phyloP scores from a whole-genome alignment of 2,329 filamentous ascomycete genomes.

The Elsinoe necatrix region DNA sequence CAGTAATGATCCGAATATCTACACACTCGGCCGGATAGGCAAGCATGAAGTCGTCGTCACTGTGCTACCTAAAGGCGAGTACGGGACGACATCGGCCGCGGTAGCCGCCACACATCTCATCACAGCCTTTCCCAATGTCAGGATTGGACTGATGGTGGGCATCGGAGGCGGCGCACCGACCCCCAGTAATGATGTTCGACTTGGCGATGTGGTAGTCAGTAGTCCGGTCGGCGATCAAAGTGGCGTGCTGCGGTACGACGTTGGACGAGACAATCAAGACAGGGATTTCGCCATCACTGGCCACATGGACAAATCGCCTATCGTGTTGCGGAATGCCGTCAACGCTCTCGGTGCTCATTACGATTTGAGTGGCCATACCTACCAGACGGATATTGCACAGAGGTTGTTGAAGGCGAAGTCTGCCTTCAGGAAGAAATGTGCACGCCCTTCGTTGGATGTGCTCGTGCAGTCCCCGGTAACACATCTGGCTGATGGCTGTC shows the following conservation, averaged over 20 bases:
- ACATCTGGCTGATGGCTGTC: too few relatives aligned
- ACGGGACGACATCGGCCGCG: constrained; percentile 17
- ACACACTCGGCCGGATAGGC: constrained; percentile 16
- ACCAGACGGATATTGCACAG: background rate
- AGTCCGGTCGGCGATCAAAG: constrained; percentile 17
- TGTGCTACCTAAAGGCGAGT: constrained; percentile 18
- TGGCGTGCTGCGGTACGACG: constrained; percentile 24
- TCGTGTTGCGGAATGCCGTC: background rate
- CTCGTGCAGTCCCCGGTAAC: too few relatives aligned
- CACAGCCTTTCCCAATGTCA: constrained; percentile 16
- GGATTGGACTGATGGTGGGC: constrained; percentile 22
- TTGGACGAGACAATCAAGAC: constrained; percentile 17
- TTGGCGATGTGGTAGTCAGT: constrained; percentile 25
- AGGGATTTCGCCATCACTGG: constrained; percentile 18
- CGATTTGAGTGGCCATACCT: background rate
- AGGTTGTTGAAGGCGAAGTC: background rate
- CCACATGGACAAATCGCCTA: constrained; percentile 19
- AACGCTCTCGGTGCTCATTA: background rate
- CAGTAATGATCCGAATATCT: constrained; percentile 1
- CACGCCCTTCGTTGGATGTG: background rate
- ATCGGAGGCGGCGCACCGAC: constrained; percentile 22
- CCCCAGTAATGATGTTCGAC: constrained; percentile 20
- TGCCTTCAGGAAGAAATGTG: background rate
- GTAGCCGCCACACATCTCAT: constrained; percentile 18
- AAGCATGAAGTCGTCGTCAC: constrained; percentile 20